These are phyloP conservation scores for Candida sp. DNA, from an alignment of 1,139 yeast species.

Conservation along the genomic window DNA sequence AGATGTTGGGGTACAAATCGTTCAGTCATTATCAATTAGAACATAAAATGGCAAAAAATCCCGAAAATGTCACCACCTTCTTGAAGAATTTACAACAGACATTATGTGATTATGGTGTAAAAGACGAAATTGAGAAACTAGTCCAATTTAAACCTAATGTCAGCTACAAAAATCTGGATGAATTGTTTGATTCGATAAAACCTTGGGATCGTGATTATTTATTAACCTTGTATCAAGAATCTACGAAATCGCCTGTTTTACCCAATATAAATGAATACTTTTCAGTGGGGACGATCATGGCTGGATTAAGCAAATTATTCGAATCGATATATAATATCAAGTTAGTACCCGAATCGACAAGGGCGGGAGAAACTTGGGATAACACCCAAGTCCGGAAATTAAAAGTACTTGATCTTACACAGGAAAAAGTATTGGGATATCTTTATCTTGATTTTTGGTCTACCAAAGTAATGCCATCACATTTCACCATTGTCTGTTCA, in stretches of 20 bases:
- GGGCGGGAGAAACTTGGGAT: slow-evolving; percentile 86
- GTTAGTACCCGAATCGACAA: slow-evolving; percentile 62
- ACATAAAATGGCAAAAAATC: slow-evolving; percentile 87
- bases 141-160: slow-evolving; percentile 31
- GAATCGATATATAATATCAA: slow-evolving; percentile 70
- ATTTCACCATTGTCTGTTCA: slow-evolving; percentile 95
- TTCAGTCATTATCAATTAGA: slow-evolving; percentile 80
- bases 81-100: slow-evolving; percentile 53
- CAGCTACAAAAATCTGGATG: slow-evolving; percentile 24
- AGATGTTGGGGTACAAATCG: slow-evolving; percentile 66
- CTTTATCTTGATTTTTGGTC: slow-evolving; percentile 48
- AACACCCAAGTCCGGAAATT: slow-evolving; percentile 76
- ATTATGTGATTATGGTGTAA: slow-evolving; percentile 49
- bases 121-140: slow-evolving; percentile 52
- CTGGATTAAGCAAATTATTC: slow-evolving; percentile 76
- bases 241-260: slow-evolving; percentile 11
- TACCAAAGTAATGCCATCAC: slow-evolving; percentile 69
- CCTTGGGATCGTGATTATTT: slow-evolving; percentile 95
- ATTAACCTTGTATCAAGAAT: slow-evolving; percentile 16
- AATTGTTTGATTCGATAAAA: slow-evolving; percentile 47
- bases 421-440: slow-evolving; percentile 29
- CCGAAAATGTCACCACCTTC: slow-evolving; percentile 72
- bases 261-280: slow-evolving; percentile 59
- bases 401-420: slow-evolving; percentile 48
- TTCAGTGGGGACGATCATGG: slow-evolving; percentile 82